A percentile compares a stretch with the other conserved stretches of the same genome.
phyloP scores from a whole-genome alignment of 2,329 filamentous ascomycete genomes.

The Calonectria crousiana region DNA sequence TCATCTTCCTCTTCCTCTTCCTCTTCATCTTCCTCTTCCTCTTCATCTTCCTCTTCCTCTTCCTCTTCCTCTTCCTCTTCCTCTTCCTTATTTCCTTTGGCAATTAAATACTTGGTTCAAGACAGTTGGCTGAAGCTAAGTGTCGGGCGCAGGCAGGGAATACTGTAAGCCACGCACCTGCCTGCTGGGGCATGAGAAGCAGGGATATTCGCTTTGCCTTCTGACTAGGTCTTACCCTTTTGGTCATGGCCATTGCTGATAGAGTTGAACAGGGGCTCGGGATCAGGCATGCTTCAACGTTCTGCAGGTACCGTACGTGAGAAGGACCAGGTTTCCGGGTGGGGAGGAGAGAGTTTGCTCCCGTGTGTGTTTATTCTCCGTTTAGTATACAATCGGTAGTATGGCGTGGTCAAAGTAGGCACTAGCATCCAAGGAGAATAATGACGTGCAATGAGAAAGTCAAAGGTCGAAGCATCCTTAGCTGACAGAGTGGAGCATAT shows the following conservation, averaged over 20 bases:
- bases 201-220: not conserved
- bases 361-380: not conserved
- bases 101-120: not conserved
- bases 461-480: not conserved
- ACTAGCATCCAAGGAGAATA: not conserved
- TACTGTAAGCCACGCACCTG: not conserved
- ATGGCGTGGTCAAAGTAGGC: not conserved
- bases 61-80: too few relatives aligned
- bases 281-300: not conserved
- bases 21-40: too few relatives aligned
- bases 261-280: not conserved
- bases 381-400: not conserved
- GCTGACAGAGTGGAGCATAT: not conserved
- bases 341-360: not conserved
- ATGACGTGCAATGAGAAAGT: too few relatives aligned
- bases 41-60: too few relatives aligned
- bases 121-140: not conserved
- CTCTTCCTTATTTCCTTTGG: not conserved
- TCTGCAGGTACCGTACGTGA: not conserved
- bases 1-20: too few relatives aligned
- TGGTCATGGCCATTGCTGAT: conserved; percentile 10
- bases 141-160: not conserved
- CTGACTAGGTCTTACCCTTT: not conserved
- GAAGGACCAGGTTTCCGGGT: not conserved
- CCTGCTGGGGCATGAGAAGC: not conserved